Percentiles rank a stretch among this genome's conserved stretches.
phyloP scores from a whole-genome alignment of 2,329 filamentous ascomycete species.

The Venturia aucupariae region DNA sequence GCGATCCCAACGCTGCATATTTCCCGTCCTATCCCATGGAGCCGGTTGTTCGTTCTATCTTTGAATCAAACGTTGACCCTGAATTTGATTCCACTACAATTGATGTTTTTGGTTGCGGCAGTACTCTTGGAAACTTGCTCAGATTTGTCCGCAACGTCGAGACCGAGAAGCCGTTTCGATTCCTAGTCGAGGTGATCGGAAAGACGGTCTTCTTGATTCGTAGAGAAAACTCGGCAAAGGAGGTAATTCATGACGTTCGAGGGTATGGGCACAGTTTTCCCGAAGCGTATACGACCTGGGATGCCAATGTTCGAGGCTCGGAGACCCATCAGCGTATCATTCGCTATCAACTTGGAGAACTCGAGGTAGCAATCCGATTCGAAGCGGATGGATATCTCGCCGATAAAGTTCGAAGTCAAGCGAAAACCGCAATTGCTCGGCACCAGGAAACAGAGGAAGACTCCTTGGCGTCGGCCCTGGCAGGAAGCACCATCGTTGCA shows the following conservation, averaged over 20 bases:
- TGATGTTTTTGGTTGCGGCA: too few relatives aligned
- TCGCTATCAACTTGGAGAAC: slow-evolving; percentile 46
- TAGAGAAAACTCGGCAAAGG: too few relatives aligned
- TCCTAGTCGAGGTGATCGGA: too few relatives aligned
- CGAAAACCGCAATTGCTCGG: not conserved
- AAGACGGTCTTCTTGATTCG: too few relatives aligned
- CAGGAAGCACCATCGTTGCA: slow-evolving; percentile 15
- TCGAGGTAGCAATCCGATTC: slow-evolving; percentile 45
- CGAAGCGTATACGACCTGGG: slow-evolving; percentile 58
- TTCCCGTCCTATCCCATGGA: too few relatives aligned
- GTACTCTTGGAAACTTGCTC: too few relatives aligned
- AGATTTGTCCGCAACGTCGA: too few relatives aligned
- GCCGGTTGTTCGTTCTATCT: too few relatives aligned
- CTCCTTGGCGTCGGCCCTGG: not conserved
- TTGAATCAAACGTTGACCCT: too few relatives aligned
- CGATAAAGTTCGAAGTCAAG: slow-evolving; percentile 19
- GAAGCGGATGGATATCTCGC: slow-evolving; percentile 40
- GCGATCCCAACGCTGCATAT: too few relatives aligned
- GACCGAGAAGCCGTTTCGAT: too few relatives aligned
- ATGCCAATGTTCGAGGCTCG: slow-evolving; percentile 43
- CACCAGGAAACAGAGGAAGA: not conserved
- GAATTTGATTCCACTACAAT: too few relatives aligned
- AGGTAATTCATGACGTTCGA: slow-evolving; percentile 41
- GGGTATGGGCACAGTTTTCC: slow-evolving; percentile 61
- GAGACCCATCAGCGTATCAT: slow-evolving; percentile 54